phyloP scores from a whole-genome alignment of 2,329 filamentous ascomycete species.

The Cordyceps tenuipes region DNA sequence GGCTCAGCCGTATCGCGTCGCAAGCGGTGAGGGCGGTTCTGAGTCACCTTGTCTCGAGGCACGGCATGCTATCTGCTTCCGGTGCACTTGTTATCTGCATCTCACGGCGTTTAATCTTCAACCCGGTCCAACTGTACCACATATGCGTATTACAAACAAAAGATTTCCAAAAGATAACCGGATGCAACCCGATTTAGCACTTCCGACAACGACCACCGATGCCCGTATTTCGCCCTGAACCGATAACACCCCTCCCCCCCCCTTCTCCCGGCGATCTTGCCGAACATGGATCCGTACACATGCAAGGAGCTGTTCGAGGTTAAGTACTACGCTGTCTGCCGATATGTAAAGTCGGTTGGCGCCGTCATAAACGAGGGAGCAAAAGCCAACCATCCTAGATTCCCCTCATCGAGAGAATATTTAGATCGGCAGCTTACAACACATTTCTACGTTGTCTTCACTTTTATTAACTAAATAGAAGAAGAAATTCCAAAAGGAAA shows the following conservation, averaged over 20 bases:
- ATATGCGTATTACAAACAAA: background rate
- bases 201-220: background rate
- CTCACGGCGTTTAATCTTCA: background rate
- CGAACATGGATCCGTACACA: background rate
- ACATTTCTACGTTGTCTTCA: constrained; percentile 7
- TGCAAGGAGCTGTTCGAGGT: background rate
- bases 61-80: background rate
- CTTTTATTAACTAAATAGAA: constrained; percentile 13
- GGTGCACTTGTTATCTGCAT: background rate
- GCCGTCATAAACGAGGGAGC: background rate
- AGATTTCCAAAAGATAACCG: background rate
- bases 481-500: constrained; percentile 3
- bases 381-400: constrained; percentile 5
- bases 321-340: background rate
- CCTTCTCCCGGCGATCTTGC: background rate
- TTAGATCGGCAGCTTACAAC: background rate
- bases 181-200: background rate
- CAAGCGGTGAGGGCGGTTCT: background rate
- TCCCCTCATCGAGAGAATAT: background rate
- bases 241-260: constrained; percentile 4
- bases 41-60: background rate
- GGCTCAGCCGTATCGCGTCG: background rate
- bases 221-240: background rate
- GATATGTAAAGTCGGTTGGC: background rate
- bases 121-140: background rate